Conservation (phyloP, 164 flowering plant species). For the Cinnamomum micranthum region DNA sequence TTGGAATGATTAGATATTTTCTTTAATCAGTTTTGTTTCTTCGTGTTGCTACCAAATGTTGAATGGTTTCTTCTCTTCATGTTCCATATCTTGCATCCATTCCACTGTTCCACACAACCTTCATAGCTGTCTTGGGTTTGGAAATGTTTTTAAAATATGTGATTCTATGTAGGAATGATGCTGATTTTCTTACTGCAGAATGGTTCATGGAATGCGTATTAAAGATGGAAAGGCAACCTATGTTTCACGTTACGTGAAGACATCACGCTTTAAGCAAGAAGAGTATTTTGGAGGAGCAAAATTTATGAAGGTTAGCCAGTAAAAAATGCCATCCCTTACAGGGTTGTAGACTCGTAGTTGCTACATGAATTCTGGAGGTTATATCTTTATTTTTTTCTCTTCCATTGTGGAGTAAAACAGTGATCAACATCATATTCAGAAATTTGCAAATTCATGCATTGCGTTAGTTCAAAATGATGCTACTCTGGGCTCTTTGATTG, state of each 20-base stretch:
- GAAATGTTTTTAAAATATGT: background rate
- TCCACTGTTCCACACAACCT: background rate
- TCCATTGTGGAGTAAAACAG: background rate
- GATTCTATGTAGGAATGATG: background rate
- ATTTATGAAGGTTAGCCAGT: constrained; percentile 74
- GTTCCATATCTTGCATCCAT: background rate
- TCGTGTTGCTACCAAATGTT: background rate
- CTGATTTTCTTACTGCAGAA: constrained; percentile 39
- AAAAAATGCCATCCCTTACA: background rate
- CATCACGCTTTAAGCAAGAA: constrained; percentile 90
- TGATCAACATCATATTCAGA: background rate
- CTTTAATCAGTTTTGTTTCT: background rate
- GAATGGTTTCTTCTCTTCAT: background rate
- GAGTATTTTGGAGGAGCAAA: constrained; percentile 78
- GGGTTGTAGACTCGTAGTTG: background rate
- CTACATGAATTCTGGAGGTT: background rate
- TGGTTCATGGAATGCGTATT: constrained; percentile 93
- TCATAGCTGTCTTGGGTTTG: background rate
- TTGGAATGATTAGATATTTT: background rate
- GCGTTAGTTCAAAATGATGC: background rate
- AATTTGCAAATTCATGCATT: no score
- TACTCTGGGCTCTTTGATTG: no score
- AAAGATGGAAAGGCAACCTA: constrained; percentile 95
- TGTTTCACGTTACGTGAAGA: constrained; percentile 80
- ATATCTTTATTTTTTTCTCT: background rate